phyloP scores from a whole-genome alignment of 2,329 filamentous ascomycete genomes.

The Monilinia aucupariae region DNA sequence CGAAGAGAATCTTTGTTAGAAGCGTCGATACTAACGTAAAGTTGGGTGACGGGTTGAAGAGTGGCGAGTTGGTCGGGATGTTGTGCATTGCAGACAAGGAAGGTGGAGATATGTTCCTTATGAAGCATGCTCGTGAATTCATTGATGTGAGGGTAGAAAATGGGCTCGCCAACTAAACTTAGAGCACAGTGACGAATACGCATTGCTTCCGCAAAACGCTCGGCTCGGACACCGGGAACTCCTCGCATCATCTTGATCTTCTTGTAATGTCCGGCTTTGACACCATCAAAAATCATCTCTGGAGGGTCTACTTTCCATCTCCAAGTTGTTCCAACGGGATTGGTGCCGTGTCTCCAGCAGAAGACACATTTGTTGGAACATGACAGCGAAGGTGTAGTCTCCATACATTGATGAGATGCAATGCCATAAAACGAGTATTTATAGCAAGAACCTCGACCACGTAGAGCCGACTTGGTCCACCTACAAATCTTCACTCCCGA shows the following conservation, averaged over 20 bases:
- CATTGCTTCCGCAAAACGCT: constrained; percentile 90
- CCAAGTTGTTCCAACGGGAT: constrained; percentile 94
- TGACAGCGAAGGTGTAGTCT: constrained; percentile 89
- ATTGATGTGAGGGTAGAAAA: constrained; percentile 98
- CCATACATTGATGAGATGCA: constrained; percentile 95
- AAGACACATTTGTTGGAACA: constrained; percentile 99
- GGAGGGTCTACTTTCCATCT: constrained; percentile 92
- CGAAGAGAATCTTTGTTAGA: constrained; percentile 82
- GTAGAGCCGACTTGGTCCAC: constrained; percentile 95
- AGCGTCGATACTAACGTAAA: constrained; percentile 95
- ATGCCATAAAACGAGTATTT: constrained; percentile 98
- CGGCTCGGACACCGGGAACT: constrained; percentile 84
- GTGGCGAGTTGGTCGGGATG: constrained; percentile 85
- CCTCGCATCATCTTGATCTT: constrained; percentile 98
- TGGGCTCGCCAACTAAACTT: constrained; percentile 91
- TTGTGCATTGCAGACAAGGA: constrained; percentile 95
- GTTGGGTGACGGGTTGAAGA: constrained; percentile 80
- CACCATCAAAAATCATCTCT: constrained; percentile 81
- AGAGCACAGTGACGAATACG: constrained; percentile 89
- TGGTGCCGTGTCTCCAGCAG: constrained; percentile 97
- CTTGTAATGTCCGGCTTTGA: constrained; percentile 87
- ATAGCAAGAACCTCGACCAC: constrained; percentile 92
- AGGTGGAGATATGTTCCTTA: constrained; percentile 79
- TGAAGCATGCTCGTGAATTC: constrained; percentile 82
- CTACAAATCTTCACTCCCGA: constrained; percentile 97